These are phyloP conservation scores for Setaria italica DNA, from an alignment of 202 grass and related monocot genomes.

Conservation along the genomic window DNA sequence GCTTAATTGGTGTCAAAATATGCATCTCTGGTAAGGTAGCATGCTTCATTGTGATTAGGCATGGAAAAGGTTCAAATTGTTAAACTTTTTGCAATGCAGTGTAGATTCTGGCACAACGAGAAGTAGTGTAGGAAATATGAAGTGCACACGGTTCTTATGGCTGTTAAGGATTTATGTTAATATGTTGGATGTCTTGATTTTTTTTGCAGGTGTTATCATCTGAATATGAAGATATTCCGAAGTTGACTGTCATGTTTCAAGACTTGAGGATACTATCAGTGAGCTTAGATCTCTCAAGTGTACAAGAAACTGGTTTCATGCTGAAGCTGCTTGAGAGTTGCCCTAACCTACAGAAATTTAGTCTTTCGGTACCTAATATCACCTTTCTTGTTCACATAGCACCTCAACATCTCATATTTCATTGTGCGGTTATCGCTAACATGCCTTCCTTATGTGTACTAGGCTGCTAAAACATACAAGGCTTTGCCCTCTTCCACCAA, in stretches of 20 bases:
- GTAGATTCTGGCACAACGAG: slow-evolving; percentile 22
- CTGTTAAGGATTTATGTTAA: neutral
- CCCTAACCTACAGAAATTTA: slow-evolving; percentile 42
- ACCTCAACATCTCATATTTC: slow-evolving; percentile 28
- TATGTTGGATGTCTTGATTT: neutral
- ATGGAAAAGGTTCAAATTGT: too few relatives aligned
- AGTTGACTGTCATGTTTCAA: slow-evolving; percentile 43
- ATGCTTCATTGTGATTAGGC: too few relatives aligned
- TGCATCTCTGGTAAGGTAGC: neutral
- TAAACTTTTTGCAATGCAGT: neutral
- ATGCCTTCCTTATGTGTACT: slow-evolving; percentile 28
- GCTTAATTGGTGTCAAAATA: neutral
- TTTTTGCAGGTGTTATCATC: slow-evolving; percentile 43
- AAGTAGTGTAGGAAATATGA: slow-evolving; percentile 10
- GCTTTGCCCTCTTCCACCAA: neutral
- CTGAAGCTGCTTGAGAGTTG: slow-evolving; percentile 61
- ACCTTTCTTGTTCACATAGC: slow-evolving; percentile 26
- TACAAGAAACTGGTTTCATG: slow-evolving; percentile 34
- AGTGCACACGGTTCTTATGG: neutral
- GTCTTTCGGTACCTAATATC: slow-evolving; percentile 53
- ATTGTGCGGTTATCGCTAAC: slow-evolving; percentile 11
- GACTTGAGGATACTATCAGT: slow-evolving; percentile 48
- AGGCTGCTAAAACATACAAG: slow-evolving; percentile 29
- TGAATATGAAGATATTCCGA: slow-evolving; percentile 49
- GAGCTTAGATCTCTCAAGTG: slow-evolving; percentile 41